These are phyloP conservation scores for Endocarpon pusillum DNA, from an alignment of 495 filamentous ascomycete species.

Conservation along the genomic window DNA sequence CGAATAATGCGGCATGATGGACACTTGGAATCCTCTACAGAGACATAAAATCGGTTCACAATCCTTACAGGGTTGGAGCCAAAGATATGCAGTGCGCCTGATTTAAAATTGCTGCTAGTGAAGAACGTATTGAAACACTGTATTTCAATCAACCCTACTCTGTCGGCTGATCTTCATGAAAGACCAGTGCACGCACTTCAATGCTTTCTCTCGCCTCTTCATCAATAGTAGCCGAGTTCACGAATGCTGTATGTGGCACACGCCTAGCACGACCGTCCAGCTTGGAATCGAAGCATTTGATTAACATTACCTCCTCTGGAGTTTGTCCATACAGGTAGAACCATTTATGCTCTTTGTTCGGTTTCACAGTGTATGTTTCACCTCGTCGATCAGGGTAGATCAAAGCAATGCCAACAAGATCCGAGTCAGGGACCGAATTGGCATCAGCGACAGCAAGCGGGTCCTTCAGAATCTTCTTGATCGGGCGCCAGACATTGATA, in stretches of 20 bases:
- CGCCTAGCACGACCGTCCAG: constrained; percentile 32
- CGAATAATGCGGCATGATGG: no score
- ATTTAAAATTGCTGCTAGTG: no score
- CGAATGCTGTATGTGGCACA: constrained; percentile 48
- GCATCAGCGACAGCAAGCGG: constrained; percentile 45
- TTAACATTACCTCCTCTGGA: constrained; percentile 43
- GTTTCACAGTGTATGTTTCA: constrained; percentile 26
- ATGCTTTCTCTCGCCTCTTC: constrained; percentile 43
- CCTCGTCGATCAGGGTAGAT: constrained; percentile 33
- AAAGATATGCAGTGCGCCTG: no score
- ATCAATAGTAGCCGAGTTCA: constrained; percentile 30
- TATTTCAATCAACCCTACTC: constrained; percentile 18
- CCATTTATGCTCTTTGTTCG: constrained; percentile 29
- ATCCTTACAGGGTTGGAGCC: no score
- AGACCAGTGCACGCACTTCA: constrained; percentile 42
- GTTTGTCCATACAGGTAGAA: constrained; percentile 34
- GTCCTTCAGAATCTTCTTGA: constrained; percentile 43
- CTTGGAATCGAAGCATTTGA: constrained; percentile 60
- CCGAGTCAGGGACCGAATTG: constrained; percentile 24
- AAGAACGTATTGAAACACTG: no score
- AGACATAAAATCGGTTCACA: no score
- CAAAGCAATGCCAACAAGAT: constrained; percentile 27
- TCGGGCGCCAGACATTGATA: constrained; percentile 69
- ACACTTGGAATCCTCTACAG: no score
- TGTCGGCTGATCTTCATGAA: constrained; percentile 27